Conservation (phyloP, 352 stramenopile species). For the Globisporangium megalacanthum region DNA sequence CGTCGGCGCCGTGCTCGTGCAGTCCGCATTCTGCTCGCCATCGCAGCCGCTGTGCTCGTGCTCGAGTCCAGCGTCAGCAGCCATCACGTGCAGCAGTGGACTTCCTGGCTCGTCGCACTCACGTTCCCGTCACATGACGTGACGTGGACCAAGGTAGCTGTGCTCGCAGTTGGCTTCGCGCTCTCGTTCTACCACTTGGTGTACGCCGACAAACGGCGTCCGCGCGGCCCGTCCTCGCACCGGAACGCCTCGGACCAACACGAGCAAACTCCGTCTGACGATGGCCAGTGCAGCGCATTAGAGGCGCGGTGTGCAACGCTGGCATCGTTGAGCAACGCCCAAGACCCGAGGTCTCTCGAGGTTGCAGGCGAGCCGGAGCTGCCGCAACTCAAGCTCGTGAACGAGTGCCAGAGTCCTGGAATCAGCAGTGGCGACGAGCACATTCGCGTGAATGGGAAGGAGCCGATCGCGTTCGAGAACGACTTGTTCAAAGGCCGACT, state of each 20-base stretch:
- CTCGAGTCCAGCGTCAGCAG: neutral
- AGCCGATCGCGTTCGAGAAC: constrained; percentile 42
- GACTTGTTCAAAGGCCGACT: constrained; percentile 33
- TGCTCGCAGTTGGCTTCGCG: constrained; percentile 27
- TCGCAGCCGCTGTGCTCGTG: constrained; percentile 1
- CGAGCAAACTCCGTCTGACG: neutral
- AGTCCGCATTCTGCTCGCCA: constrained; percentile 8
- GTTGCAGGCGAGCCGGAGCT: constrained; percentile 12
- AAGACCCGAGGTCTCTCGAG: constrained; percentile 1
- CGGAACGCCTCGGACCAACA: neutral
- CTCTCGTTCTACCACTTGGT: constrained; percentile 37
- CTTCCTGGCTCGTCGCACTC: constrained; percentile 21
- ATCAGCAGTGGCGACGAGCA: constrained; percentile 4
- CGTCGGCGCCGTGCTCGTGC: constrained; percentile 7
- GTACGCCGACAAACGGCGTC: neutral
- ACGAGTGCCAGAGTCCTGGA: constrained; percentile 17
- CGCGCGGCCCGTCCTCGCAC: neutral
- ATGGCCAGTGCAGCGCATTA: neutral
- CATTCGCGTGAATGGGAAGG: constrained; percentile 21
- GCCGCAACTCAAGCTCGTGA: constrained; percentile 25
- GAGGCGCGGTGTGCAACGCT: neutral
- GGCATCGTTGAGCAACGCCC: neutral
- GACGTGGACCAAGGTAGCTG: constrained; percentile 34
- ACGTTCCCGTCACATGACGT: constrained; percentile 45
- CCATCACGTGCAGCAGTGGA: constrained; percentile 11